A percentile compares a stretch with the other conserved stretches of the same genome.
Evolutionary conservation across 768 basidiomycete genomes (phyloP).

Genomic region (Xerocomellus intermedius): DNA sequence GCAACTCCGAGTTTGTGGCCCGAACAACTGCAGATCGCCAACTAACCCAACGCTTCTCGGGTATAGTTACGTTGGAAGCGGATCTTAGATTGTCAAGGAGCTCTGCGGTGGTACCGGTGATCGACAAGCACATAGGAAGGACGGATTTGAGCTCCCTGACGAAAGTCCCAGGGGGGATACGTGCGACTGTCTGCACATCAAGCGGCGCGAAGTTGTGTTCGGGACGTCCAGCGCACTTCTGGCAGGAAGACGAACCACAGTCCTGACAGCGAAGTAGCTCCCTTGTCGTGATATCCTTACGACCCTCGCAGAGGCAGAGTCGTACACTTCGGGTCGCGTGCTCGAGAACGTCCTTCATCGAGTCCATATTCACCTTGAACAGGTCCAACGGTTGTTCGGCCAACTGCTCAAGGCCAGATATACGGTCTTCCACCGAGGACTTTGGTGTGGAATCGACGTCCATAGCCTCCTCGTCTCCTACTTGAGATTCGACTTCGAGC

Average conservation of each 20-base stretch:
- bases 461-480: constrained; percentile 41
- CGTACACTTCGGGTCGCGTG: constrained; percentile 71
- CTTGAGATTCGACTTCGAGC: constrained; percentile 31
- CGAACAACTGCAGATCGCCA: constrained; percentile 71
- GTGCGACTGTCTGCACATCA: constrained; percentile 48
- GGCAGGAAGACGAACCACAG: constrained; percentile 78
- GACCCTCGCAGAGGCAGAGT: constrained; percentile 90
- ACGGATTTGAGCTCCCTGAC: constrained; percentile 72
- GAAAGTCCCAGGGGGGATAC: constrained; percentile 73
- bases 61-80: constrained; percentile 40
- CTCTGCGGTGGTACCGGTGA: constrained; percentile 49
- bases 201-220: constrained; percentile 73
- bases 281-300: constrained; percentile 68
- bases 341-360: constrained; percentile 56
- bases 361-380: constrained; percentile 45
- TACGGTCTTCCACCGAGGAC: constrained; percentile 43
- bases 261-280: constrained; percentile 68
- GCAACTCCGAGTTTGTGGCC: constrained; percentile 61
- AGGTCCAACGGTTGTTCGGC: constrained; percentile 65
- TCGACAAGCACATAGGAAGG: constrained; percentile 81
- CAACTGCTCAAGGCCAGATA: constrained; percentile 74
- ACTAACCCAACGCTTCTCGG: constrained; percentile 57
- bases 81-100: constrained; percentile 53
- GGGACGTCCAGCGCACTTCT: constrained; percentile 85
- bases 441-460: constrained; percentile 43